Percentiles rank a stretch among this genome's conserved stretches.
Evolutionary conservation across 2,329 filamentous ascomycete genomes (phyloP).

Genomic region (Trichoderma brevicompactum): DNA sequence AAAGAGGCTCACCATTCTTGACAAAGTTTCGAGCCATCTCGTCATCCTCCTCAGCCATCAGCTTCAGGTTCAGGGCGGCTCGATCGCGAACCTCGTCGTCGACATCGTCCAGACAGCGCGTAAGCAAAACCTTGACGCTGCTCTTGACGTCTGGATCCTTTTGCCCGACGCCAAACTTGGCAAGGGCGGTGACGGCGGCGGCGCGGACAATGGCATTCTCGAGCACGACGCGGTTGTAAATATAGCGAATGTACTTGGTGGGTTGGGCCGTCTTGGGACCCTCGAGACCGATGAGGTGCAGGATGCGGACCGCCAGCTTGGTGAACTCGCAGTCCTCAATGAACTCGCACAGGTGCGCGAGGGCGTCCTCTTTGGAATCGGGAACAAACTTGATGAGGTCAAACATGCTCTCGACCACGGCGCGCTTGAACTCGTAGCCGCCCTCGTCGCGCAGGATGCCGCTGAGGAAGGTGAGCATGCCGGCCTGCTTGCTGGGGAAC

Average conservation of each 20-base stretch:
- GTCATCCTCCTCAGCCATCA: conserved; percentile 93
- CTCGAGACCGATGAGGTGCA: conserved; percentile 92
- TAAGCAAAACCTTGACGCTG: conserved; percentile 90
- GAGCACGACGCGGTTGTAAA: conserved; percentile 96
- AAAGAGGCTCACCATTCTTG: conserved; percentile 74
- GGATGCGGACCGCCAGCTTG: conserved; percentile 91
- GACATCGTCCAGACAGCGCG: conserved; percentile 91
- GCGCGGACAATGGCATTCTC: conserved; percentile 97
- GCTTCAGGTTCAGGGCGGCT: conserved; percentile 85
- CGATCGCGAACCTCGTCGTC: conserved; percentile 98
- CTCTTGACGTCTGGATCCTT: conserved; percentile 96
- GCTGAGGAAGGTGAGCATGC: conserved; percentile 96
- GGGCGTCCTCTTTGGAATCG: conserved; percentile 77
- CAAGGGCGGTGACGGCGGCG: conserved; percentile 90
- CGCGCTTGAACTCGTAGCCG: conserved; percentile 97
- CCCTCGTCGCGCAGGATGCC: conserved; percentile 96
- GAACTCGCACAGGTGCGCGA: conserved; percentile 96
- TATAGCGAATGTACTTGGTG: conserved; percentile 98
- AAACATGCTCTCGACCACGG: conserved; percentile 98
- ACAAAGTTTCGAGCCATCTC: conserved; percentile 86
- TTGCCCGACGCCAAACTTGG: conserved; percentile 96
- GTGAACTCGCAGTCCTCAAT: conserved; percentile 99
- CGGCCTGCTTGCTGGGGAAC: conserved; percentile 96
- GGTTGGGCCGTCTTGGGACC: conserved; percentile 94
- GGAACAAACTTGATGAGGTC: conserved; percentile 99